phyloP scores from a whole-genome alignment of 2,329 filamentous ascomycete species.

The Thielaviopsis euricoi region DNA sequence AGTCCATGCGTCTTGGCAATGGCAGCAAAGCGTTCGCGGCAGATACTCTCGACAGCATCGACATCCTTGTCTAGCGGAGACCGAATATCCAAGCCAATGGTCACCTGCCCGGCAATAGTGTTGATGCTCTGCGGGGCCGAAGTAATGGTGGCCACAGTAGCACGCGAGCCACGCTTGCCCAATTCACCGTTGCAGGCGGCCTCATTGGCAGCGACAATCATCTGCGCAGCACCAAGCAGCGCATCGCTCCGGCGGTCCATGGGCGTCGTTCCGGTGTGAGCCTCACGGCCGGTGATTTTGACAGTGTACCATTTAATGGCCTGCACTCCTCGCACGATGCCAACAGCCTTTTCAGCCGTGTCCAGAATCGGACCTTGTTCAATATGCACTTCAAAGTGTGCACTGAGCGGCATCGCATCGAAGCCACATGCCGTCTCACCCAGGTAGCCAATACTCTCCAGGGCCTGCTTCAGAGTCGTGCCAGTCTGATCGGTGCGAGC shows the following conservation, averaged over 20 bases:
- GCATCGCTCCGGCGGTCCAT: constrained; percentile 16
- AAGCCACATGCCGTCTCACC: too few species aligned
- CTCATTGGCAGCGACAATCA: constrained; percentile 11
- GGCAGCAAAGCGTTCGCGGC: constrained; percentile 9
- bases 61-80: constrained; percentile 6
- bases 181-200: too few species aligned
- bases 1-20: constrained; percentile 13
- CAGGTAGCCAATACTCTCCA: too few species aligned
- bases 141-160: constrained; percentile 15
- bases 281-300: constrained; percentile 18
- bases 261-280: constrained; percentile 20
- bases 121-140: constrained; percentile 10
- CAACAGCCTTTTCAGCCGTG: constrained; percentile 9
- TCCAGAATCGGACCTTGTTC: background rate
- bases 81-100: background rate
- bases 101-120: background rate
- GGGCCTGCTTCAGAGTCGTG: too few species aligned
- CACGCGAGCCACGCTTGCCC: background rate
- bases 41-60: constrained; percentile 11
- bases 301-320: constrained; percentile 17
- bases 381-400: too few species aligned
- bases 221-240: constrained; percentile 14
- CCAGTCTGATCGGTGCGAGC: too few species aligned
- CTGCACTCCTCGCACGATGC: constrained; percentile 14
- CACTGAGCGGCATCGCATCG: too few species aligned